Evolutionary conservation across 345 rosid species (phyloP), one percentile per base, ranked within the genome.

Genomic region (Microthlaspi erraticum): DNA sequence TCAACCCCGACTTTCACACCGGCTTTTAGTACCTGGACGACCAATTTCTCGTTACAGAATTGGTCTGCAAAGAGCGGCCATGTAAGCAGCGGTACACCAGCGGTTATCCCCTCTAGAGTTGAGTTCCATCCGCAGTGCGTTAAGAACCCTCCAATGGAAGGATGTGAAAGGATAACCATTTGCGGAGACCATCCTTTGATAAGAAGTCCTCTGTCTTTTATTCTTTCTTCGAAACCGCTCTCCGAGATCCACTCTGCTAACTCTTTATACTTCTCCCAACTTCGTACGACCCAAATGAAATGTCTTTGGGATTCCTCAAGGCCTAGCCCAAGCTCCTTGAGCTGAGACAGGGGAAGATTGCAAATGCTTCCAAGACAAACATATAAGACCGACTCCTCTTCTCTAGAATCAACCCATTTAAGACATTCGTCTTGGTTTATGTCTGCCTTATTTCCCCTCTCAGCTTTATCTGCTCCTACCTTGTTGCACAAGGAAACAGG

Each of bases 211-310:
- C 74, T 73, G 0, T 50, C 71, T 43, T 56, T 57, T 7, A 29
- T 31, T 7, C 75, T 68, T 36, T 68, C 64, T 19, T 78, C 72
- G 3, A 50, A 73, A 0, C 74, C 61, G 2, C 70, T 68, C 31
- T 81, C 76, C 5, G 0, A 10, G 3, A 82, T 34, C 83, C 83
- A 79, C 23, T 72, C 54, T 37, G 60, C 67, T 1, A 83, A 20
- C 51, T 78, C 82, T 12, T 63, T 52, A 0, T 66, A 32, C 33
- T 64, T 68, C 8, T 74, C 76, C 17, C 74, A 80, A 4, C 79
- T 66, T 76, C 81, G 81, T 5, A 75, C 75, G 7, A 82, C 91
- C 96, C 88, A 90, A 12, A 90, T 67, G 66, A 90, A 87, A 8
- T 83, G 83, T 52, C 18, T 66, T 36, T 72, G 64, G 0, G 87